A percentile compares a stretch with the other conserved stretches of the same genome.
These are phyloP conservation scores for Platismatia glauca DNA, from an alignment of 495 filamentous ascomycete genomes.

Conservation along the genomic window DNA sequence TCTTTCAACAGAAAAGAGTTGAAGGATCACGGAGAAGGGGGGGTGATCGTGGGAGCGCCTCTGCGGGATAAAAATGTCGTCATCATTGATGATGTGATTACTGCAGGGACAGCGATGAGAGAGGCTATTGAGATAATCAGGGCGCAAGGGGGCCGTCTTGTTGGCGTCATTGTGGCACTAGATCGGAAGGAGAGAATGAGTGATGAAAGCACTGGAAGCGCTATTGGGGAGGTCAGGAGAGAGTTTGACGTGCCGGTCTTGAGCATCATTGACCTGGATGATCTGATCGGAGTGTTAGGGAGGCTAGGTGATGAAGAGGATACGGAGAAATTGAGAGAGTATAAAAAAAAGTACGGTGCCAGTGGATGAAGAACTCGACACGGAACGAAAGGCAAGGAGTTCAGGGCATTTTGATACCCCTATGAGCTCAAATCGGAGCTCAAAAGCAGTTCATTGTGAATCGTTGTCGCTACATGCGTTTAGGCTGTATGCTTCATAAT, in stretches of 20 bases:
- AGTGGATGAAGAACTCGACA: conserved; percentile 15
- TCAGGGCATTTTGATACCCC: not conserved
- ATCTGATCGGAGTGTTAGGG: conserved; percentile 58
- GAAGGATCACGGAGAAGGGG: conserved; percentile 91
- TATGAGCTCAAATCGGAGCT: not conserved
- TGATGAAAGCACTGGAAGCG: conserved; percentile 48
- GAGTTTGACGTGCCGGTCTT: conserved; percentile 46
- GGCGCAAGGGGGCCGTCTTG: conserved; percentile 68
- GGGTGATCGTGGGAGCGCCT: conserved; percentile 77
- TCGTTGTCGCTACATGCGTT: not conserved
- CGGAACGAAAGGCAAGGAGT: not conserved
- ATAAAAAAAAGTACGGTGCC: conserved; percentile 59
- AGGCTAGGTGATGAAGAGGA: conserved; percentile 48
- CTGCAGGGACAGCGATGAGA: conserved; percentile 84
- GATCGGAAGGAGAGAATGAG: conserved; percentile 79
- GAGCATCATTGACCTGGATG: conserved; percentile 53
- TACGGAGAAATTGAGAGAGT: conserved; percentile 64
- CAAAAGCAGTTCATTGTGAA: not conserved
- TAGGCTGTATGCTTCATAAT: not conserved
- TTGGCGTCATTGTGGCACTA: conserved; percentile 77
- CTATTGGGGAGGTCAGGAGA: conserved; percentile 71
- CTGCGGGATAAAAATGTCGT: conserved; percentile 77
- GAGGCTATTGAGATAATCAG: conserved; percentile 80
- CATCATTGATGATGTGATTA: conserved; percentile 93
- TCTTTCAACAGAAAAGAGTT: conserved; percentile 91